Evolutionary conservation across 1,139 yeast species (phyloP).

Genomic region (Candida sp.): DNA sequence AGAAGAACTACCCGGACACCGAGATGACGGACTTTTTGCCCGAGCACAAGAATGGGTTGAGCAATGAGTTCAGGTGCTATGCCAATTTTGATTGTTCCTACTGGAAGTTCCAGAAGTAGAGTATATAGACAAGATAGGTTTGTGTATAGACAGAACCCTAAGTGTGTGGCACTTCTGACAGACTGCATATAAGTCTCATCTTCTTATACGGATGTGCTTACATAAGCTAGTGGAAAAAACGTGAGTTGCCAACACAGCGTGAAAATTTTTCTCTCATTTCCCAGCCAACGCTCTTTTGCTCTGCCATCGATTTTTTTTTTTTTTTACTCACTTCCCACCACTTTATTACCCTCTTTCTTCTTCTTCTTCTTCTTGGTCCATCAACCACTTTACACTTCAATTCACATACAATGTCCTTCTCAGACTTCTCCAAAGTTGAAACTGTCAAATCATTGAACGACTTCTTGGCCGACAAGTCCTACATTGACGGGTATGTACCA

Average conservation of each 20-base stretch:
- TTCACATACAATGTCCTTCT: conserved; percentile 59
- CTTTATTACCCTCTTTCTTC: not conserved
- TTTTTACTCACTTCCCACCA: not conserved
- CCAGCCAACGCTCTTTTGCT: not conserved
- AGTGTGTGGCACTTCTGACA: not conserved
- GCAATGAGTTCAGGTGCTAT: conserved; percentile 88
- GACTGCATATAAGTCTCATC: not conserved
- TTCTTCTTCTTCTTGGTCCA: not conserved
- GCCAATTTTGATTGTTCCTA: conserved; percentile 64
- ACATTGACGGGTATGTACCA: conserved; percentile 86
- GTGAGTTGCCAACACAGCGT: not conserved
- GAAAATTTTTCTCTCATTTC: conserved; percentile 4
- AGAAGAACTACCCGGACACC: conserved; percentile 66
- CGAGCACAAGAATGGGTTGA: conserved; percentile 82
- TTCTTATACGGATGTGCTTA: too few relatives aligned
- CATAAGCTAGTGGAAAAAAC: not conserved
- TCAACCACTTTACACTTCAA: not conserved
- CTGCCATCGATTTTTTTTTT: not conserved
- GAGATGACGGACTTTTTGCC: conserved; percentile 71
- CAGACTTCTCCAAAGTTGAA: conserved; percentile 81
- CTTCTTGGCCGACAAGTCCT: conserved; percentile 90
- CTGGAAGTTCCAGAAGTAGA: conserved; percentile 32
- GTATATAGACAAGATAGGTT: not conserved
- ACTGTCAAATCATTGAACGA: conserved; percentile 86
- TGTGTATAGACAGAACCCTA: not conserved